These are phyloP conservation scores for Incumbomyces lentus DNA, from an alignment of 2,329 filamentous ascomycete genomes.

Conservation along the genomic window DNA sequence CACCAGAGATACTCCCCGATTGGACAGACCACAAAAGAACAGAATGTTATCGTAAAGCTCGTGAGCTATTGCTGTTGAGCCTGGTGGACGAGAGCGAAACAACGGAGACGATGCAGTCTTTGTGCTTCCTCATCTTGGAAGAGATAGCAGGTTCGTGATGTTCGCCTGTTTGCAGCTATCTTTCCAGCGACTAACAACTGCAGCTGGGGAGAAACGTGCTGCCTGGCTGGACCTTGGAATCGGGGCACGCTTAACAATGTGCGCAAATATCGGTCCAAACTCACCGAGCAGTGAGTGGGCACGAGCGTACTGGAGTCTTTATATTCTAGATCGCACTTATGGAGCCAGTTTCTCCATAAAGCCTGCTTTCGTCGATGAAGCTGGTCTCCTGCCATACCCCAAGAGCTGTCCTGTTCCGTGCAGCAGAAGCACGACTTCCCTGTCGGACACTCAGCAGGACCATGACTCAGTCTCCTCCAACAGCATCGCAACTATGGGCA, in stretches of 20 bases:
- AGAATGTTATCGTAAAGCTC: conserved; percentile 29
- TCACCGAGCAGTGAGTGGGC: not conserved
- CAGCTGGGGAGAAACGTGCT: conserved; percentile 12
- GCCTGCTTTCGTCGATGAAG: conserved; percentile 10
- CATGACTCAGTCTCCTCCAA: not conserved
- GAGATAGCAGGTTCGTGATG: conserved; percentile 14
- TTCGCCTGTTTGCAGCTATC: not conserved
- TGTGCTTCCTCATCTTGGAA: conserved; percentile 13
- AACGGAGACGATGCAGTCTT: conserved; percentile 10
- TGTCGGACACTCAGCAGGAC: not conserved
- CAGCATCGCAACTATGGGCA: conserved; percentile 11
- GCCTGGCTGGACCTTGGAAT: conserved; percentile 16
- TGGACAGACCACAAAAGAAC: conserved; percentile 18
- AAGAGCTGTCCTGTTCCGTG: not conserved
- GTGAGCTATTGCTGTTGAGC: conserved; percentile 9
- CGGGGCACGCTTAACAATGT: conserved; percentile 11
- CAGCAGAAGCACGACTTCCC: not conserved
- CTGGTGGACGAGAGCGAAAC: conserved; percentile 9
- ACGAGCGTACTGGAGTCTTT: conserved; percentile 13
- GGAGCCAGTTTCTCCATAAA: conserved; percentile 12
- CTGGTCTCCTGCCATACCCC: conserved; percentile 8
- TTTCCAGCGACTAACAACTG: not conserved
- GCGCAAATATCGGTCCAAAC: conserved; percentile 6
- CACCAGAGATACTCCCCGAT: conserved; percentile 20
- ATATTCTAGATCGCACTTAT: conserved; percentile 16